phyloP scores from a whole-genome alignment of 2,329 filamentous ascomycete species.

The Ceratocystis colombiana region DNA sequence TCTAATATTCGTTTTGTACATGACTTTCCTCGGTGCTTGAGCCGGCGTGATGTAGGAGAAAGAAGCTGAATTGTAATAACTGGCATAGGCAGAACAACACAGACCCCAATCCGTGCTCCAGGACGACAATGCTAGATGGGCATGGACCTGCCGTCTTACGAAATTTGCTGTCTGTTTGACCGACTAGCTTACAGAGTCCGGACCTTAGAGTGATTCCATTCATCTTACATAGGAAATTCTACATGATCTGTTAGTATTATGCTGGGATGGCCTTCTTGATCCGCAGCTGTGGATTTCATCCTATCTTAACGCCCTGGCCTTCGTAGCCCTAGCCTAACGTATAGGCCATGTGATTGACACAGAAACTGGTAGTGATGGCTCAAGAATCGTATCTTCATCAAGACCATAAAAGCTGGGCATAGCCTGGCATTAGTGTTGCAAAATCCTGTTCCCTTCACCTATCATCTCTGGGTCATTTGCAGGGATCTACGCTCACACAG shows the following conservation, averaged over 20 bases:
- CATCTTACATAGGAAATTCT: too few species aligned
- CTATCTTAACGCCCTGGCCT: not conserved
- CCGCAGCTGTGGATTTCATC: not conserved
- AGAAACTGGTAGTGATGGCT: not conserved
- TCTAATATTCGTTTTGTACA: too few species aligned
- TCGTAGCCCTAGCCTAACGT: not conserved
- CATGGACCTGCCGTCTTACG: not conserved
- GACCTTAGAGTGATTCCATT: not conserved
- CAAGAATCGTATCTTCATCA: not conserved
- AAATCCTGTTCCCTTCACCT: not conserved
- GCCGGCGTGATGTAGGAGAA: not conserved
- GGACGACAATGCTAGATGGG: not conserved
- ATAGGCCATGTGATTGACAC: too few species aligned
- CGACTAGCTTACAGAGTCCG: not conserved
- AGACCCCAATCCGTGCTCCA: not conserved
- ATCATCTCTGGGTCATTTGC: not conserved
- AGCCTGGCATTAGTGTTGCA: not conserved
- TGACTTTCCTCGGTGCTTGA: too few species aligned
- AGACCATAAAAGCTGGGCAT: not conserved
- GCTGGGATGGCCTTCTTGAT: not conserved
- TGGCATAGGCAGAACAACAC: too few species aligned
- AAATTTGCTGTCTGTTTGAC: not conserved
- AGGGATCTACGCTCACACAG: not conserved
- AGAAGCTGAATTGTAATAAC: not conserved
- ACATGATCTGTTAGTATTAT: not conserved